phyloP scores from a whole-genome alignment of 768 basidiomycete species.

The Termitomyces sp. region DNA sequence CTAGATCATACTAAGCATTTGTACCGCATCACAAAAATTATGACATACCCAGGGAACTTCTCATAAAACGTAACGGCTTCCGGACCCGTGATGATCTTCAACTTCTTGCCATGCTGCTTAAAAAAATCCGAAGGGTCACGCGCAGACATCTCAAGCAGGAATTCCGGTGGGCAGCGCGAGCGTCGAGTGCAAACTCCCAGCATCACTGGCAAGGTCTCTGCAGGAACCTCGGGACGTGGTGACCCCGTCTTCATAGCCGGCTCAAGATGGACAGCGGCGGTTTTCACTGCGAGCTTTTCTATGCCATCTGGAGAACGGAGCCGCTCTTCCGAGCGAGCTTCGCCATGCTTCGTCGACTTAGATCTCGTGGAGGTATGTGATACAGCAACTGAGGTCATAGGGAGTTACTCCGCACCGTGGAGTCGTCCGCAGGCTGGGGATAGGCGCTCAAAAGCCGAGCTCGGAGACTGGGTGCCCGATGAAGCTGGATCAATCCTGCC shows the following conservation, averaged over 20 bases:
- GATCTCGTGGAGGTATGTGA: conserved; percentile 15
- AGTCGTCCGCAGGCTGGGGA: not conserved
- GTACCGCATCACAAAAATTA: not conserved
- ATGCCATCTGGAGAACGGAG: conserved; percentile 1
- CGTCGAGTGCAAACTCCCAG: conserved; percentile 34
- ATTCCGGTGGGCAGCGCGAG: conserved; percentile 39
- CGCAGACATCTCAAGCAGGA: conserved; percentile 34
- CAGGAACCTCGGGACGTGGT: conserved; percentile 15
- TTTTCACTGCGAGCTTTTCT: conserved; percentile 15
- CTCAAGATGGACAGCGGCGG: conserved; percentile 7
- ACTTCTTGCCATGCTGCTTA: conserved; percentile 26
- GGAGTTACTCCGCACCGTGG: not conserved
- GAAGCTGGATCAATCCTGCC: conserved; percentile 16
- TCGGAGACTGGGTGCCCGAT: not conserved
- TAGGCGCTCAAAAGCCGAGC: not conserved
- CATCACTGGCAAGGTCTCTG: conserved; percentile 26
- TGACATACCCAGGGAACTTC: conserved; percentile 34
- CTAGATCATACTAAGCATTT: not conserved
- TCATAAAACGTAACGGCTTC: conserved; percentile 38
- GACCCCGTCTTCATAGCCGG: conserved; percentile 4
- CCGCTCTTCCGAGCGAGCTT: not conserved
- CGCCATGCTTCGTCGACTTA: conserved; percentile 12
- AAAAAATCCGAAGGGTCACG: conserved; percentile 23
- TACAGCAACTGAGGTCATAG: conserved; percentile 16
- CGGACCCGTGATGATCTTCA: conserved; percentile 36